Conservation (phyloP, 169 alveolate genomes). For the Plasmodium vinckei region DNA sequence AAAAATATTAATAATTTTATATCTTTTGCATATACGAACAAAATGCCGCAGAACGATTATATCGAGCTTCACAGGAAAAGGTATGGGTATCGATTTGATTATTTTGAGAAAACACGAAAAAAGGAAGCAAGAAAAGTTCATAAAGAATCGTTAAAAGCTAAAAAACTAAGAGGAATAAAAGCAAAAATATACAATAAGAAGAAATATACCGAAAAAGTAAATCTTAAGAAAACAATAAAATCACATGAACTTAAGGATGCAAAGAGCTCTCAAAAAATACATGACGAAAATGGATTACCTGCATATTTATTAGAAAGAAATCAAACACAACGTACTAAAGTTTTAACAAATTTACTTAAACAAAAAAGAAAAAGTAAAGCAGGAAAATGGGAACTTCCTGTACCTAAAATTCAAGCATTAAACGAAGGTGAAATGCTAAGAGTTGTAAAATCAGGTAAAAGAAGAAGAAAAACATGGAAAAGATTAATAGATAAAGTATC, state of each 20-base stretch:
- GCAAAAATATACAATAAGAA: constrained; percentile 97
- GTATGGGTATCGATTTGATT: constrained; percentile 96
- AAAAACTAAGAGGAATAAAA: constrained; percentile 95
- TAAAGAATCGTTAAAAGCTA: constrained; percentile 94
- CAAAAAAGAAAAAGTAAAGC: constrained; percentile 99
- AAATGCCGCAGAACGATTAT: constrained; percentile 98
- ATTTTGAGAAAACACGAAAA: constrained; percentile 93
- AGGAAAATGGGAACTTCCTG: constrained; percentile 99
- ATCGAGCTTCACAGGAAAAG: constrained; percentile 96
- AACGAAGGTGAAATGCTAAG: constrained; percentile 94
- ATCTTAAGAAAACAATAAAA: constrained; percentile 92
- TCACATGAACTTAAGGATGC: constrained; percentile 81
- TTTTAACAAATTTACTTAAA: constrained; percentile 97
- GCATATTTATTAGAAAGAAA: constrained; percentile 98
- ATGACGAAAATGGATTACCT: constrained; percentile 98
- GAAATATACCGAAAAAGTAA: constrained; percentile 98
- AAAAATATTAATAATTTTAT: too few species aligned
- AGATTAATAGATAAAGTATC: constrained; percentile 98
- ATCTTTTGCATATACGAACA: neutral
- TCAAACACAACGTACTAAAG: constrained; percentile 94
- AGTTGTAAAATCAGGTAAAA: constrained; percentile 95
- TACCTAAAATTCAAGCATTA: constrained; percentile 96
- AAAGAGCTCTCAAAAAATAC: constrained; percentile 76
- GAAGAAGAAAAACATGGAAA: constrained; percentile 98
- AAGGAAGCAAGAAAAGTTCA: constrained; percentile 95